phyloP scores from a whole-genome alignment of 225 moss, liverwort and hornwort genomes.

The Polytrichum commune region DNA sequence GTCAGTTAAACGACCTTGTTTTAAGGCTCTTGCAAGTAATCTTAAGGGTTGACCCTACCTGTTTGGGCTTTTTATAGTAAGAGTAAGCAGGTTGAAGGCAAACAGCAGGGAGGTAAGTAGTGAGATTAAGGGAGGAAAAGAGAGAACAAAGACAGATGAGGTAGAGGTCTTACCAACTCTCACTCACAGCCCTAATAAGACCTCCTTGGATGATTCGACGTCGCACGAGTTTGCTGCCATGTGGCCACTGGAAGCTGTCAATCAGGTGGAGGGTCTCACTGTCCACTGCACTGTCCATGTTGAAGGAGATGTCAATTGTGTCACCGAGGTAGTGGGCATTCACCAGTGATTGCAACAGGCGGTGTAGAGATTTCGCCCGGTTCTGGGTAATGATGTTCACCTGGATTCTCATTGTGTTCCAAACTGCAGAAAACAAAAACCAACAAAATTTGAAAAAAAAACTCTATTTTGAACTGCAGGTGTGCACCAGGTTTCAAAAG shows the following conservation, averaged over 20 bases:
- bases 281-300: slow-evolving; percentile 92
- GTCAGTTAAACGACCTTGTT: too few relatives aligned
- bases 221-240: slow-evolving; percentile 64
- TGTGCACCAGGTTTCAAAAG: too few relatives aligned
- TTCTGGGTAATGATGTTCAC: slow-evolving; percentile 93
- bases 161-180: slow-evolving; percentile 68
- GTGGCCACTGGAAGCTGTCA: slow-evolving; percentile 69
- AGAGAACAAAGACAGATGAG: neutral
- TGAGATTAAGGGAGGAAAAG: neutral
- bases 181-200: slow-evolving; percentile 90
- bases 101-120: neutral
- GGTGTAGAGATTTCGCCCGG: slow-evolving; percentile 58
- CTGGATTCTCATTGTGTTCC: slow-evolving; percentile 79
- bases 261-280: slow-evolving; percentile 52
- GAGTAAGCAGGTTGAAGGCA: too few relatives aligned
- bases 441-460: neutral
- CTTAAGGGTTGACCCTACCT: too few relatives aligned
- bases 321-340: slow-evolving; percentile 84
- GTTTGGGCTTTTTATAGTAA: too few relatives aligned
- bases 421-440: slow-evolving; percentile 17
- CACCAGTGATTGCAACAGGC: slow-evolving; percentile 65
- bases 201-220: slow-evolving; percentile 89
- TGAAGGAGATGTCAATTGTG: slow-evolving; percentile 73
- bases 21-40: too few relatives aligned
- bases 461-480: too few relatives aligned